phyloP scores from a whole-genome alignment of 805 yeast species.

The Metschnikowia lochheadii region DNA sequence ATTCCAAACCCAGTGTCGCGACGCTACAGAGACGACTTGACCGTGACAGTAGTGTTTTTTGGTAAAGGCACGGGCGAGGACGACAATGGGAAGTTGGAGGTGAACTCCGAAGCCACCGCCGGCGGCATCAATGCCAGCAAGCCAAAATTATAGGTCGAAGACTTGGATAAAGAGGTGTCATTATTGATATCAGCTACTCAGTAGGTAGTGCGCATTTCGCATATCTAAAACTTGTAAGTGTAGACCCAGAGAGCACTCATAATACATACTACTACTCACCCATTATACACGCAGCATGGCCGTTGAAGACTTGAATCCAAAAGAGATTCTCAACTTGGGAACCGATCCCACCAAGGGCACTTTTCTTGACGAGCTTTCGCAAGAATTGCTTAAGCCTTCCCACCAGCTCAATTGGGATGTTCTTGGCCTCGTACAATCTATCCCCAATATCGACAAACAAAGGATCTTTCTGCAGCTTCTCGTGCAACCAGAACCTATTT shows the following conservation, averaged over 20 bases:
- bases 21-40: slow-evolving; percentile 90
- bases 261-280: neutral
- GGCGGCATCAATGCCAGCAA: slow-evolving; percentile 48
- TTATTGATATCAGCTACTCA: neutral
- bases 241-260: neutral
- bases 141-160: slow-evolving; percentile 39
- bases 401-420: slow-evolving; percentile 64
- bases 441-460: slow-evolving; percentile 40
- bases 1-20: slow-evolving; percentile 91
- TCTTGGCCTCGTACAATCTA: slow-evolving; percentile 61
- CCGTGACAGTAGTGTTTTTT: slow-evolving; percentile 93
- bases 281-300: neutral
- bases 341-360: neutral
- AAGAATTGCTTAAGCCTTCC: slow-evolving; percentile 58
- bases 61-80: slow-evolving; percentile 51
- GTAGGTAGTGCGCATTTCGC: slow-evolving; percentile 1
- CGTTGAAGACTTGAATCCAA: slow-evolving; percentile 4
- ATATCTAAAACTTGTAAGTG: neutral
- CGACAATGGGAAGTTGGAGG: slow-evolving; percentile 48
- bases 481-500: slow-evolving; percentile 54
- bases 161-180: neutral
- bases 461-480: slow-evolving; percentile 46
- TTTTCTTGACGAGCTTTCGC: slow-evolving; percentile 9
- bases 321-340: slow-evolving; percentile 1
- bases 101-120: slow-evolving; percentile 54